Conservation (phyloP, 495 filamentous ascomycete genomes). For the Hyaloscypha hepaticicola region DNA sequence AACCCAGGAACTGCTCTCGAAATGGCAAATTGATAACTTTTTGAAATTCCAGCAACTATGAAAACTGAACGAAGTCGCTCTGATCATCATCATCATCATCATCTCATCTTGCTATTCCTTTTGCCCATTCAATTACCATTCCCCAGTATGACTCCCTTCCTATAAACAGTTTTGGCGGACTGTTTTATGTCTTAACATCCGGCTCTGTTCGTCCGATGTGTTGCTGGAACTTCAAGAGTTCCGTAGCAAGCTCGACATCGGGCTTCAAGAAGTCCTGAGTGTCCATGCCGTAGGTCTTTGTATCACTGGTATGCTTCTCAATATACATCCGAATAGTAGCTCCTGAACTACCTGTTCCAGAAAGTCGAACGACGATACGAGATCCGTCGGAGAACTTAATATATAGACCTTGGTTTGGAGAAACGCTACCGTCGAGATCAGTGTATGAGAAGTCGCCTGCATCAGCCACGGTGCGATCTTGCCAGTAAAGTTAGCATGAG, state of each 20-base stretch:
- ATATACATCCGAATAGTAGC: slow-evolving; percentile 96
- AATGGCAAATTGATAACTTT: background rate
- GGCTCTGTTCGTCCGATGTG: slow-evolving; percentile 87
- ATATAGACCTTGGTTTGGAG: slow-evolving; percentile 94
- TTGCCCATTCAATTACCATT: background rate
- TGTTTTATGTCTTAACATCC: slow-evolving; percentile 82
- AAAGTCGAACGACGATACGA: slow-evolving; percentile 89
- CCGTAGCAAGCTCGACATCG: slow-evolving; percentile 78
- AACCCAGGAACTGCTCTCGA: background rate
- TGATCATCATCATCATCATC: background rate
- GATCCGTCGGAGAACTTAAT: slow-evolving; percentile 93
- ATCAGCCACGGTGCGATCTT: slow-evolving; percentile 74
- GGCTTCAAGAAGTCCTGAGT: slow-evolving; percentile 94
- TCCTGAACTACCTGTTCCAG: slow-evolving; percentile 90
- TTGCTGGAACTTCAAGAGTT: slow-evolving; percentile 85
- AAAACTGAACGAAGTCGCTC: background rate
- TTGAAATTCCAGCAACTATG: background rate
- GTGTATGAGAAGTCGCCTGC: slow-evolving; percentile 97
- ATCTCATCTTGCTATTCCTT: background rate
- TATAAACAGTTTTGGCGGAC: background rate
- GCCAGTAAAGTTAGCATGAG: slow-evolving; percentile 4
- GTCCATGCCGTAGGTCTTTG: slow-evolving; percentile 67
- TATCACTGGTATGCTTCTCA: slow-evolving; percentile 81
- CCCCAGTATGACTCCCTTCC: background rate
- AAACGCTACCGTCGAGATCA: slow-evolving; percentile 91